Evolutionary conservation across 345 rosid genomes (phyloP), one percentile per base, ranked within the genome.

Genomic region (Linum trigynum): DNA sequence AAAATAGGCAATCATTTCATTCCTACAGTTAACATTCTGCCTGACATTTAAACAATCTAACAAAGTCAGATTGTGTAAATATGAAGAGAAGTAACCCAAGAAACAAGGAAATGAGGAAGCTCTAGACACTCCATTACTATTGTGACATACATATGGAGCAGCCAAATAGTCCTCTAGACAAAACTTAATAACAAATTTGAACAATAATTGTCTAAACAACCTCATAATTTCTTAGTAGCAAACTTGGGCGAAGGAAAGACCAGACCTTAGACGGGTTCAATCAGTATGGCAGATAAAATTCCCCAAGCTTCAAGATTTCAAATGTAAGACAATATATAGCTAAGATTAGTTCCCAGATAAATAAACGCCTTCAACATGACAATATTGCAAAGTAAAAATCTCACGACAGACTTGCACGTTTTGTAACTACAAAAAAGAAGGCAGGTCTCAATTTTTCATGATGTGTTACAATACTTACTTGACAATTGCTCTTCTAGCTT

Each of bases 401-500:
- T 16, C 36, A 23, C 3, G 12, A 6, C 61, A 57, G 23, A 57
- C 12, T 17, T 6, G 8, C 8, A 57, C 23, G 3, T 15, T 17
- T 17, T n/a, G 5, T 16, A n/a, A n/a, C 61, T 17, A 4, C 37
- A 57, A 57, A n/a, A 57, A 10, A 57, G 3, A n/a, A n/a, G 32
- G 32, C 53, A 57, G 61, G 61, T 37, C 16, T 10, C 38, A 9
- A 32, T 17, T 7, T 3, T 3, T 3, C 3, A 1, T 38, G 41
- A 7, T 64, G 23, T 57, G 69, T 42, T 48, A 4, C n/a, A n/a
- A 64, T 7, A 72, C 98, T 86, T 92, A 92, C 98, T 85, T 87
- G 82, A 71, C 86, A 79, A 92, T 89, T 7, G 84, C 84, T 78
- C 75, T 84, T 77, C 98, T 85, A 23, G 98, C 98, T 75, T 87